Base-by-base conservation (phyloP, 768 basidiomycete species). In the Symmetrospora coprosmae region DNA sequence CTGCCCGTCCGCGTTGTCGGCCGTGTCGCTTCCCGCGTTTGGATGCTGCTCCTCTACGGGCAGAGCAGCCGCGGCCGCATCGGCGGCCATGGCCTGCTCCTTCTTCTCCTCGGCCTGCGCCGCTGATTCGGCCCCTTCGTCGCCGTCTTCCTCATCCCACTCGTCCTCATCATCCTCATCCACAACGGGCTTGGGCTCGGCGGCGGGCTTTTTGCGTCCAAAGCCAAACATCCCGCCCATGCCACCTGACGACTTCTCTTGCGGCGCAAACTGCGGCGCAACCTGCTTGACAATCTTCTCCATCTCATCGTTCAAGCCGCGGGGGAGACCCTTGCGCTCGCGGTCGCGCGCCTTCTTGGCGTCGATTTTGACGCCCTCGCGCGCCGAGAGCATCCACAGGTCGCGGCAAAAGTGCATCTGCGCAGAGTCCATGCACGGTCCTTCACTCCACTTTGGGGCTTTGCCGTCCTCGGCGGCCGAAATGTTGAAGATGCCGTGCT, bases 371-470 rank as follows among this genome's bases (percentile, higher is more conserved):
- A 75, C 65, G 21, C 83, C 83, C 48, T 86, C 85, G 27, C 78
- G 76, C 0, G 92, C 92, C 45, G 83, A 84, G 65, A 80, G 79
- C n/a, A 88, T 79, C 94, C 94, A 99, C 37, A 99, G 77, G 72
- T 99, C 94, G 35, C 94, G 76, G 68, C 94, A 99, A 76, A 99
- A 97, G 86, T 87, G 97, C 33, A 91, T 89, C 72, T 99, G 94
- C 35, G 83, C 86, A 69, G 87, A 91, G 72, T 97, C 94, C 68
- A 96, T 79, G 71, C 94, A 99, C 28, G 85, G 75, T 1, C 86
- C 86, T 65, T 92, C 87, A 4, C 84, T 79, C 50, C 80, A 79
- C 58, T 88, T 81, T 1, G 75, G 73, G 0, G 75, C 73, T 55
- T 71, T 68, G 0, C 78, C 73, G 19, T 78, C 73, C 8, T 78